Evolutionary conservation across 805 yeast species (phyloP).

Genomic region (Saccharomycopsis fodiens): DNA sequence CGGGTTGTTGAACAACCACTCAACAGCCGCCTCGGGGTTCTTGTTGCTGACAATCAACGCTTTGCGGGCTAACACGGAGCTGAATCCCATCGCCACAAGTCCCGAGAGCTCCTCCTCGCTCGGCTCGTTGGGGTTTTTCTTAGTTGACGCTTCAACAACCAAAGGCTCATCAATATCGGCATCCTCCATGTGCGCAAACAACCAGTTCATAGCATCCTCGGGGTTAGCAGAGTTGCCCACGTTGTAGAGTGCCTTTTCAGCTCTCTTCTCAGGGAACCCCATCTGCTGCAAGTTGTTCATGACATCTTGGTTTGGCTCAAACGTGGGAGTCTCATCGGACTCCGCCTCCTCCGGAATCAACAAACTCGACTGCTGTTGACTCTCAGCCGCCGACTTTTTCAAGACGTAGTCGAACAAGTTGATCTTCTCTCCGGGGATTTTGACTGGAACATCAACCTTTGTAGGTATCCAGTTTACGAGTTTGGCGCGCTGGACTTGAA

Average conservation of each 20-base stretch:
- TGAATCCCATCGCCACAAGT: slow-evolving; percentile 73
- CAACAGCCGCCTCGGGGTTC: slow-evolving; percentile 72
- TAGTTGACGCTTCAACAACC: slow-evolving; percentile 21
- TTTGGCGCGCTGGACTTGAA: slow-evolving; percentile 73
- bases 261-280: slow-evolving; percentile 79
- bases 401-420: slow-evolving; percentile 34
- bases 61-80: slow-evolving; percentile 54
- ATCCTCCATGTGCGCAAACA: slow-evolving; percentile 85
- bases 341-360: slow-evolving; percentile 28
- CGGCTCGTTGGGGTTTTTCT: slow-evolving; percentile 21
- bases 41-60: slow-evolving; percentile 56
- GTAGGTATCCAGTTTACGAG: slow-evolving; percentile 86
- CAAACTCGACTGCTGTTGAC: slow-evolving; percentile 32
- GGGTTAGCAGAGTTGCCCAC: slow-evolving; percentile 53
- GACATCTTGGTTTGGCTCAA: slow-evolving; percentile 49
- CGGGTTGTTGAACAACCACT: slow-evolving; percentile 83
- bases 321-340: slow-evolving; percentile 26
- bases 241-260: slow-evolving; percentile 56
- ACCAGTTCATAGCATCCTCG: slow-evolving; percentile 86
- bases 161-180: slow-evolving; percentile 64
- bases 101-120: slow-evolving; percentile 37
- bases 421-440: slow-evolving; percentile 37
- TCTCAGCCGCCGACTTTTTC: background rate
- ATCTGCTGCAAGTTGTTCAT: slow-evolving; percentile 54
- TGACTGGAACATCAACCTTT: slow-evolving; percentile 69